Conservation (phyloP, 306 rosid genomes). For the Macrotyloma uniflorum region DNA sequence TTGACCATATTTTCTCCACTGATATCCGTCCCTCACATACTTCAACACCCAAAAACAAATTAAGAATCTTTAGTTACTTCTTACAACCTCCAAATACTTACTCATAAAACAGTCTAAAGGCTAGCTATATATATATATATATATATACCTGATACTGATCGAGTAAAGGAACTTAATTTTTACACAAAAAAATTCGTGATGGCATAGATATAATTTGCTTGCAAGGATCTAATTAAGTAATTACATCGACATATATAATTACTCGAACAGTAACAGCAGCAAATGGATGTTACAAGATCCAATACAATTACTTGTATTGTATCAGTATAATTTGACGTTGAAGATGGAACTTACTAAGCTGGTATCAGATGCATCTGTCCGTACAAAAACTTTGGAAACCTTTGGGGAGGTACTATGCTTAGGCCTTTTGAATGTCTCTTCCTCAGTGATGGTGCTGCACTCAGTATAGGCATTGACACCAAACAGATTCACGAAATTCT, state of each 20-base stretch:
- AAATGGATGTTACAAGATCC: background rate
- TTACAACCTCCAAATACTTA: background rate
- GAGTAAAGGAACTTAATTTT: too few species aligned
- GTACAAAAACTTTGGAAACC: slow-evolving; percentile 61
- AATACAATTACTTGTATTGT: too few species aligned
- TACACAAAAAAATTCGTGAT: background rate
- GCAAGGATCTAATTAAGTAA: background rate
- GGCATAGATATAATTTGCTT: background rate
- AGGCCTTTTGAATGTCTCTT: slow-evolving; percentile 55
- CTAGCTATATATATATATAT: too few species aligned
- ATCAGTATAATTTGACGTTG: background rate
- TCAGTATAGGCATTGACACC: slow-evolving; percentile 36
- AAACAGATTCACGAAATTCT: slow-evolving; percentile 28
- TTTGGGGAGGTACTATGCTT: slow-evolving; percentile 44
- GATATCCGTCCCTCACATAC: slow-evolving; percentile 90
- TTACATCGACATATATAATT: background rate
- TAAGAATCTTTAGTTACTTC: background rate
- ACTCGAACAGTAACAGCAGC: background rate
- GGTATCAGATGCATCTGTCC: slow-evolving; percentile 60
- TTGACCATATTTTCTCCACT: slow-evolving; percentile 97
- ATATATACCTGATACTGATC: too few species aligned
- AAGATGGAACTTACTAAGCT: slow-evolving; percentile 59
- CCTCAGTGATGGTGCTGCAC: slow-evolving; percentile 54
- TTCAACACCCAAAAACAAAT: slow-evolving; percentile 27
- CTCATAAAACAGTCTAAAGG: too few species aligned